Conservation (phyloP, 2,329 filamentous ascomycete genomes). For the Fusarium sp. region DNA sequence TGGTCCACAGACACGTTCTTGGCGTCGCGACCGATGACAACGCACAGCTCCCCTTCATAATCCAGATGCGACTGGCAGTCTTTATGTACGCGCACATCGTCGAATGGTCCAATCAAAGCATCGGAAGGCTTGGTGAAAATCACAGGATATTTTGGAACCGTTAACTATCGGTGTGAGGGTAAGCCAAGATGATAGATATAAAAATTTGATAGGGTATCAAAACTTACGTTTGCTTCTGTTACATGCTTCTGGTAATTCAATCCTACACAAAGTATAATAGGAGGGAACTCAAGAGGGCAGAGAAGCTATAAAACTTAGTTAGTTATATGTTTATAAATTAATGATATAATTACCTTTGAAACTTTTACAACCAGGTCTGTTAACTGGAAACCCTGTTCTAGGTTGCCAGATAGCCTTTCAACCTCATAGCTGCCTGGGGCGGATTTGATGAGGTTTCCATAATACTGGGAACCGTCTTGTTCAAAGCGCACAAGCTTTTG, state of each 20-base stretch:
- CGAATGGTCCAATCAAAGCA: neutral
- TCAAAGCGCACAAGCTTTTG: neutral
- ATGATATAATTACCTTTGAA: neutral
- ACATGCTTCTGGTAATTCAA: neutral
- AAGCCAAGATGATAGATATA: neutral
- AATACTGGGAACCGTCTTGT: neutral
- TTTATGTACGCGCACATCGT: neutral
- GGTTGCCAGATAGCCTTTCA: neutral
- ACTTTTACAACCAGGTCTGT: neutral
- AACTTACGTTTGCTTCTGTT: neutral
- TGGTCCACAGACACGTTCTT: neutral
- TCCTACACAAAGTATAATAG: neutral
- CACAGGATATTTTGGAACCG: neutral
- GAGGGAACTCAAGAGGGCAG: neutral
- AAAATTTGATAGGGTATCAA: no score
- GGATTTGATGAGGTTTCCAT: neutral
- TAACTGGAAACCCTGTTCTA: neutral
- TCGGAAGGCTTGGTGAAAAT: neutral
- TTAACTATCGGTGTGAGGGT: neutral
- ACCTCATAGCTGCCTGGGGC: neutral
- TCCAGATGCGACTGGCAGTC: neutral
- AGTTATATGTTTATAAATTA: no score
- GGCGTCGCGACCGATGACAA: neutral
- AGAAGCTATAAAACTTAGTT: neutral
- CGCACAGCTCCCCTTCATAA: neutral